These are phyloP conservation scores for Saturnispora silvae DNA, from an alignment of 805 yeast species.

Conservation along the genomic window DNA sequence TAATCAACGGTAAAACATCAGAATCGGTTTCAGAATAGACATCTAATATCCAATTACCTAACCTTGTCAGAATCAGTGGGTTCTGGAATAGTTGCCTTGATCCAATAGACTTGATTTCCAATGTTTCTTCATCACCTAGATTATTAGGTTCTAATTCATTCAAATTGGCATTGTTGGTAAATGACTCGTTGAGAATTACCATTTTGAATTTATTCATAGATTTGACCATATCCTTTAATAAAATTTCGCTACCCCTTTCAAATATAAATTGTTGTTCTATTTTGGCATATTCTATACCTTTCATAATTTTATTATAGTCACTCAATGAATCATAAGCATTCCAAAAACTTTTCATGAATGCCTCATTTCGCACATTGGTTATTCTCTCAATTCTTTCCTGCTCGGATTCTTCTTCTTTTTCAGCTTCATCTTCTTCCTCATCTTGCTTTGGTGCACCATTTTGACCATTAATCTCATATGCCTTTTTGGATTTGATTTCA, in stretches of 20 bases:
- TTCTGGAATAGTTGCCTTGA: conserved; percentile 69
- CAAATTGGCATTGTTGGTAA: conserved; percentile 17
- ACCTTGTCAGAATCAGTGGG: conserved; percentile 72
- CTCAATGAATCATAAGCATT: conserved; percentile 46
- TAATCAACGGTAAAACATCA: conserved; percentile 65
- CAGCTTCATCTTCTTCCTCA: conserved; percentile 16
- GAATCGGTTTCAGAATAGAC: conserved; percentile 73
- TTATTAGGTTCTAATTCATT: conserved; percentile 11
- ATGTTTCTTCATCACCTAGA: conserved; percentile 18
- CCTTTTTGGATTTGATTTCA: conserved; percentile 1
- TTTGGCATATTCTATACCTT: conserved; percentile 82
- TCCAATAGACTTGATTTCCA: conserved; percentile 24
- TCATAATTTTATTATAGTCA: conserved; percentile 40
- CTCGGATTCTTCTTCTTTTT: conserved; percentile 20
- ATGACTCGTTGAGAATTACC: conserved; percentile 75
- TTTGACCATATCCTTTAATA: conserved; percentile 73
- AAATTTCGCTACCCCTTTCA: conserved; percentile 77
- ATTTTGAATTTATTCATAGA: conserved; percentile 72
- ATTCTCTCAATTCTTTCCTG: conserved; percentile 22
- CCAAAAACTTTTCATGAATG: conserved; percentile 38
- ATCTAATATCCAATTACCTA: conserved; percentile 88
- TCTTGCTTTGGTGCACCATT: conserved; percentile 5
- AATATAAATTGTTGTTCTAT: conserved; percentile 73
- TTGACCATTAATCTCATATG: no score
- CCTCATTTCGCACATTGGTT: conserved; percentile 23